These are phyloP conservation scores for Beta corolliflora DNA, from an alignment of 179 eudicot species.

Conservation along the genomic window DNA sequence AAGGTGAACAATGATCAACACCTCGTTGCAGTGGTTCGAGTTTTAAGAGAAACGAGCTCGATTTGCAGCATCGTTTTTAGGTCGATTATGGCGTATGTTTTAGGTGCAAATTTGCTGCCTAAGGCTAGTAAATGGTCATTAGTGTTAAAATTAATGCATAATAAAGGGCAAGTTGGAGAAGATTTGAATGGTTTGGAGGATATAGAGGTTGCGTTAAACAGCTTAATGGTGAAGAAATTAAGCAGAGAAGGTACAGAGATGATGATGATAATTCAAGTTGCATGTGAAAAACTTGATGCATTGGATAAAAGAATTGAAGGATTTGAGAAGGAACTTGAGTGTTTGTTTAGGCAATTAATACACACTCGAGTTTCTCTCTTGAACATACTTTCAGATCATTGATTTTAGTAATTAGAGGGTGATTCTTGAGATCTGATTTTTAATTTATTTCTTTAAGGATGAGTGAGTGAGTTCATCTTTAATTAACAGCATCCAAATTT, in stretches of 20 bases:
- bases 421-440: background rate
- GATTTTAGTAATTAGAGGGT: background rate
- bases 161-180: slow-evolving; percentile 9
- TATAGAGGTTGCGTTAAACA: slow-evolving; percentile 22
- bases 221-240: slow-evolving; percentile 19
- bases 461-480: background rate
- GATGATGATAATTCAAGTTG: slow-evolving; percentile 23
- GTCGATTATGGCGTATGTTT: slow-evolving; percentile 19
- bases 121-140: slow-evolving; percentile 20
- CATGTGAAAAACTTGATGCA: slow-evolving; percentile 27
- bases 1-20: slow-evolving; percentile 22
- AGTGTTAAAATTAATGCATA: slow-evolving; percentile 20
- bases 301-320: slow-evolving; percentile 25
- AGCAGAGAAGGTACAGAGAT: slow-evolving; percentile 19
- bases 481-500: slow-evolving; percentile 25
- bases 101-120: slow-evolving; percentile 11
- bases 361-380: slow-evolving; percentile 35
- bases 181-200: slow-evolving; percentile 25
- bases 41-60: slow-evolving; percentile 28
- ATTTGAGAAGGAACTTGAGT: slow-evolving; percentile 32
- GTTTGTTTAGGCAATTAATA: slow-evolving; percentile 35
- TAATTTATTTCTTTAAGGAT: background rate
- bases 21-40: slow-evolving; percentile 28
- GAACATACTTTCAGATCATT: slow-evolving; percentile 36
- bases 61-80: slow-evolving; percentile 23